These are phyloP conservation scores for Myxozyma melibiosi DNA, from an alignment of 805 yeast species.

Conservation along the genomic window DNA sequence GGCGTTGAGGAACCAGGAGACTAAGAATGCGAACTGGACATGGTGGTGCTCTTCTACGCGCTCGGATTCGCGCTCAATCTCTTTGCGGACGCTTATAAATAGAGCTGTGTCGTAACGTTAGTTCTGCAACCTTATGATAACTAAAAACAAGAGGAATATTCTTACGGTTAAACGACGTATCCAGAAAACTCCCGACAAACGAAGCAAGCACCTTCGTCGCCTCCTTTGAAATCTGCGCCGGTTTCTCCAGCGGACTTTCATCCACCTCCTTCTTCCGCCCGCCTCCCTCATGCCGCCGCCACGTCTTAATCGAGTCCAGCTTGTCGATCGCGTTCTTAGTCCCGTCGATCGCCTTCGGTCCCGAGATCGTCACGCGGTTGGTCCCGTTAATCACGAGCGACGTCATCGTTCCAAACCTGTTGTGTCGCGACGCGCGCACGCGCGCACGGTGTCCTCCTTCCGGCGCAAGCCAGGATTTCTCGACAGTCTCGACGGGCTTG, in stretches of 20 bases:
- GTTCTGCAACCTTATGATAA: neutral
- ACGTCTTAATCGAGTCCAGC: conserved; percentile 68
- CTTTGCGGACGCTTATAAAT: conserved; percentile 54
- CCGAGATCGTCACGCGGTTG: conserved; percentile 65
- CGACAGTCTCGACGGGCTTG: conserved; percentile 15
- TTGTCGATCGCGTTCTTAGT: conserved; percentile 59
- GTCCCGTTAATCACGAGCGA: conserved; percentile 67
- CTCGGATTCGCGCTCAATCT: conserved; percentile 48
- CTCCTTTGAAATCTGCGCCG: conserved; percentile 39
- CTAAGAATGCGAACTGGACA: conserved; percentile 58
- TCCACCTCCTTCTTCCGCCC: neutral
- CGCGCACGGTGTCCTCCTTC: too few relatives aligned
- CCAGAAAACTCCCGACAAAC: conserved; percentile 63
- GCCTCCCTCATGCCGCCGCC: conserved; percentile 50
- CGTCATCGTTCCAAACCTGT: conserved; percentile 84
- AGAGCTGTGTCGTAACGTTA: conserved; percentile 42
- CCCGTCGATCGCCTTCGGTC: conserved; percentile 63
- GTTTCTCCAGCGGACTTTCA: conserved; percentile 21
- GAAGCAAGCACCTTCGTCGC: conserved; percentile 43
- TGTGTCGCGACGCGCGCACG: conserved; percentile 84
- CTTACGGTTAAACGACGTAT: conserved; percentile 67
- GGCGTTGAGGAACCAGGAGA: conserved; percentile 76
- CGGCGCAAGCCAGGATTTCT: conserved; percentile 49
- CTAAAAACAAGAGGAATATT: neutral
- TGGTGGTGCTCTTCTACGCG: conserved; percentile 37